Percentiles rank a stretch among this genome's conserved stretches.
Conservation (phyloP, 2,329 filamentous ascomycete genomes). For the Lecanicillium sp. region DNA sequence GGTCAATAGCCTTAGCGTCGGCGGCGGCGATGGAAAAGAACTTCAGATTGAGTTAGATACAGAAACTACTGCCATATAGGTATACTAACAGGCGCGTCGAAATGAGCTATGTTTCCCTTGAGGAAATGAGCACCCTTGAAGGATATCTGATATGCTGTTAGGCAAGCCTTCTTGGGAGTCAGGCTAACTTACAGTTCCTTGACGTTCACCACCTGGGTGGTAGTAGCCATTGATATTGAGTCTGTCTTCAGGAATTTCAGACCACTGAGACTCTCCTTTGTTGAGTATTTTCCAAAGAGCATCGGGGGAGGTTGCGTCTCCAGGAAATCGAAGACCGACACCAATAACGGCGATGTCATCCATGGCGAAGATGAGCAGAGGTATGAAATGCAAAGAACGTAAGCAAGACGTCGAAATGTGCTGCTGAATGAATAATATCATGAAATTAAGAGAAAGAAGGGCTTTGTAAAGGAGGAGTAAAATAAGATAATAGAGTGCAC, state of each 20-base stretch:
- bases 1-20: constrained; percentile 48
- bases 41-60: constrained; percentile 22
- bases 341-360: constrained; percentile 49
- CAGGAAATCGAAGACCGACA: constrained; percentile 46
- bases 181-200: constrained; percentile 38
- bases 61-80: neutral
- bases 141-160: constrained; percentile 31
- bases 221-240: constrained; percentile 49
- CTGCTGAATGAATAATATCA: too few species aligned
- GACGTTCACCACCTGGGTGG: constrained; percentile 44
- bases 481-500: too few species aligned
- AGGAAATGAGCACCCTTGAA: constrained; percentile 47
- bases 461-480: too few species aligned
- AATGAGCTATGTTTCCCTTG: constrained; percentile 38
- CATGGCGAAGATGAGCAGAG: constrained; percentile 14
- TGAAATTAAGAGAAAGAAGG: too few species aligned
- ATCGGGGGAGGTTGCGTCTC: constrained; percentile 38
- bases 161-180: neutral
- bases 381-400: neutral
- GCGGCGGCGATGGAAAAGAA: constrained; percentile 46
- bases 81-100: constrained; percentile 41
- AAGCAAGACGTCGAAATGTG: neutral
- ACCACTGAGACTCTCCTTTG: constrained; percentile 40
- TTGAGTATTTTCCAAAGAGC: constrained; percentile 44
- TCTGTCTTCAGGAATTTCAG: constrained; percentile 41